phyloP scores from a whole-genome alignment of 2,329 filamentous ascomycete genomes.

The Emydomyces testavorans region DNA sequence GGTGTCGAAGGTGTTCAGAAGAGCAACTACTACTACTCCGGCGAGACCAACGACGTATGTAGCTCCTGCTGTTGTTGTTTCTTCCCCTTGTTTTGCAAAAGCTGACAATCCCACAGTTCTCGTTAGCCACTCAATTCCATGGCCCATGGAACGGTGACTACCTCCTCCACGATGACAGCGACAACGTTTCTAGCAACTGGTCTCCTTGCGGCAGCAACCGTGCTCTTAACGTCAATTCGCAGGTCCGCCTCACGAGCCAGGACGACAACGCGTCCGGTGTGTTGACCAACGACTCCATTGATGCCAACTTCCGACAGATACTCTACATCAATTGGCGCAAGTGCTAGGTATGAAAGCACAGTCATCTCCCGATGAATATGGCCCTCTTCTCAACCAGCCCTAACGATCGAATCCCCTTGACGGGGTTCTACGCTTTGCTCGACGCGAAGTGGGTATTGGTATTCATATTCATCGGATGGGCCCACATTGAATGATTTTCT shows the following conservation, averaged over 20 bases:
- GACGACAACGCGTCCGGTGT: conserved; percentile 28
- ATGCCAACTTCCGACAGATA: conserved; percentile 37
- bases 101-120: conserved; percentile 3
- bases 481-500: not conserved
- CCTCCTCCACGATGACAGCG: conserved; percentile 36
- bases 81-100: not conserved
- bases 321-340: conserved; percentile 36
- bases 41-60: conserved; percentile 14
- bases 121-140: conserved; percentile 26
- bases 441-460: not conserved
- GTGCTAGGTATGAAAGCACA: conserved; percentile 20
- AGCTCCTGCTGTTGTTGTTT: not conserved
- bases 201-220: conserved; percentile 41
- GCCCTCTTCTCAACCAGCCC: too few species aligned
- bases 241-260: conserved; percentile 34
- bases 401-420: too few species aligned
- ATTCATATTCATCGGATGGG: not conserved
- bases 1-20: conserved; percentile 8
- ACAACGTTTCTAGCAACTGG: conserved; percentile 39
- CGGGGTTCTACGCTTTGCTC: too few species aligned
- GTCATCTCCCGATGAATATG: not conserved
- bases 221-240: conserved; percentile 45
- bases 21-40: conserved; percentile 15
- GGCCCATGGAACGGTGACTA: conserved; percentile 37
- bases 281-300: conserved; percentile 39